Evolutionary conservation across 2,329 filamentous ascomycete genomes (phyloP).

Genomic region (Trichoderma cornu-damae): DNA sequence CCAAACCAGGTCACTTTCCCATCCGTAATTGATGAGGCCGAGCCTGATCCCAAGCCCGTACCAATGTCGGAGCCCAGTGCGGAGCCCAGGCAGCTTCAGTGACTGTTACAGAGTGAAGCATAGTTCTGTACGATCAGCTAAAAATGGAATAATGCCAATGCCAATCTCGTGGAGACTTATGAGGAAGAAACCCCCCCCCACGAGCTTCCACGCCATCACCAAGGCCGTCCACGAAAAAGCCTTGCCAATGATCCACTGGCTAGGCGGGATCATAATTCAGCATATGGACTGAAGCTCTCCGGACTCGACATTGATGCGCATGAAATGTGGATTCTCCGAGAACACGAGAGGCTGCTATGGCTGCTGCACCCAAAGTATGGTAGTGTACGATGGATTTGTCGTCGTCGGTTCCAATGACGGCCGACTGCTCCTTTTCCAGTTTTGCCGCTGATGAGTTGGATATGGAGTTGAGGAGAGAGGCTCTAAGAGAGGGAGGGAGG

Average conservation of each 20-base stretch:
- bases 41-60: not conserved
- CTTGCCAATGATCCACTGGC: accelerated
- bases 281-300: not conserved
- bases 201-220: not conserved
- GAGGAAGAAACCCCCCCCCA: not conserved
- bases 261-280: too few species aligned
- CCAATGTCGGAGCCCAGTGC: not conserved
- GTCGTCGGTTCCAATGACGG: not conserved
- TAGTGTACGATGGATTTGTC: not conserved
- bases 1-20: too few species aligned
- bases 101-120: not conserved
- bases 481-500: too few species aligned
- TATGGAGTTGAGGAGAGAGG: too few species aligned
- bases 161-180: not conserved
- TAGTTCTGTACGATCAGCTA: not conserved
- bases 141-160: not conserved
- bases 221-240: too few species aligned
- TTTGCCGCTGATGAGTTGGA: not conserved
- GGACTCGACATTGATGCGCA: not conserved
- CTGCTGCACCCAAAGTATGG: not conserved
- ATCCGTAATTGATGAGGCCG: not conserved
- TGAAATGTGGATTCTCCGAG: not conserved
- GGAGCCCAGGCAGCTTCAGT: not conserved
- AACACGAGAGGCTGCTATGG: not conserved
- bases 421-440: not conserved